A percentile compares a stretch with the other conserved stretches of the same genome.
Conservation (phyloP, 208 protist species). For the Leishmania mexicana region DNA sequence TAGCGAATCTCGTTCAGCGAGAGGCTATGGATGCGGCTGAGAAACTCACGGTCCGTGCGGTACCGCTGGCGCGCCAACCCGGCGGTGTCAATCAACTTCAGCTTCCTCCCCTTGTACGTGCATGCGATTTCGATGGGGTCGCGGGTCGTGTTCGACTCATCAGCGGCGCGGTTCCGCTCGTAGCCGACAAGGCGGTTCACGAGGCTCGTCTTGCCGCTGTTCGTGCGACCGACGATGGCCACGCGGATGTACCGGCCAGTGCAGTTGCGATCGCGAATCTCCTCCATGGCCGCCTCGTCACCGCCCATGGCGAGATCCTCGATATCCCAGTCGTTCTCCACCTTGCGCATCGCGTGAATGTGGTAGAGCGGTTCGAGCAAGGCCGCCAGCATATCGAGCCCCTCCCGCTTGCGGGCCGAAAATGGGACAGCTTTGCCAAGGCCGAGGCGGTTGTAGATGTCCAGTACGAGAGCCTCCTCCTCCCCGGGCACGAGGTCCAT, state of each 20-base stretch:
- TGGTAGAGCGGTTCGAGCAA: slow-evolving; percentile 83
- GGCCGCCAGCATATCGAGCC: slow-evolving; percentile 75
- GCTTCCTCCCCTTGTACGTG: slow-evolving; percentile 87
- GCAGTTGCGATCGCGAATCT: slow-evolving; percentile 85
- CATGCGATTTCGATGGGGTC: slow-evolving; percentile 91
- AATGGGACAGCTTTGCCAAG: slow-evolving; percentile 80
- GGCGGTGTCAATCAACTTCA: slow-evolving; percentile 92
- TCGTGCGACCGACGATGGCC: slow-evolving; percentile 92
- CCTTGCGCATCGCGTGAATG: slow-evolving; percentile 72
- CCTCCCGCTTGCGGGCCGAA: slow-evolving; percentile 61
- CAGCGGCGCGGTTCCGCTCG: slow-evolving; percentile 82
- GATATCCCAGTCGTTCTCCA: slow-evolving; percentile 89
- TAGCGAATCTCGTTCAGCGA: slow-evolving; percentile 83
- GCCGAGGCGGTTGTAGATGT: slow-evolving; percentile 62
- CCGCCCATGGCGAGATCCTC: slow-evolving; percentile 85
- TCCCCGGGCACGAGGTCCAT: slow-evolving; percentile 82
- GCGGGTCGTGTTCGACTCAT: slow-evolving; percentile 89
- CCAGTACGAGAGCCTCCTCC: slow-evolving; percentile 55
- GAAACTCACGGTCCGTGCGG: slow-evolving; percentile 81
- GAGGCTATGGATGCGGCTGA: slow-evolving; percentile 80
- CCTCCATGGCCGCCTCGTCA: slow-evolving; percentile 87
- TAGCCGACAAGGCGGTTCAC: slow-evolving; percentile 94
- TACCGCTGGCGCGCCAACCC: slow-evolving; percentile 77
- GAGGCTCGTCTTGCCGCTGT: slow-evolving; percentile 94
- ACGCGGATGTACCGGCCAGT: slow-evolving; percentile 88